phyloP scores from a whole-genome alignment of 106 monocot species.

The Allium sativum region DNA sequence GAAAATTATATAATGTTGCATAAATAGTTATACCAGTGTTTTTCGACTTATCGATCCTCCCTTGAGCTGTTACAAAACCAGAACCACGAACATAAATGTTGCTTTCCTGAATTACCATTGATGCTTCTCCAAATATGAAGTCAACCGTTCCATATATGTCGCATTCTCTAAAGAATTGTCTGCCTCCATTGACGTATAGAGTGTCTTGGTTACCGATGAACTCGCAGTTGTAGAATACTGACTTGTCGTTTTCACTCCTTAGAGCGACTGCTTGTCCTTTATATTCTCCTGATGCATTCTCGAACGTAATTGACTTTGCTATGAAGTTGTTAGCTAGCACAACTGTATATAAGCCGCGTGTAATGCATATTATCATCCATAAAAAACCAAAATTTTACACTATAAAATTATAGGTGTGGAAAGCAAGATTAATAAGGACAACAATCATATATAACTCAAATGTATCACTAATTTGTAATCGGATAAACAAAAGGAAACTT shows the following conservation, averaged over 20 bases:
- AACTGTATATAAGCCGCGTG: background rate
- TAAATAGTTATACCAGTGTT: too few relatives aligned
- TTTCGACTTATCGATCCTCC: background rate
- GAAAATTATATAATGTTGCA: too few relatives aligned
- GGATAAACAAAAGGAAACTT: background rate
- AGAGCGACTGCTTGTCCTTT: constrained; percentile 77
- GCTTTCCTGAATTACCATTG: background rate
- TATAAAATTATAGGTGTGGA: too few relatives aligned
- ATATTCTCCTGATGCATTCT: constrained; percentile 54
- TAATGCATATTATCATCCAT: too few relatives aligned
- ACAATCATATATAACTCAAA: background rate
- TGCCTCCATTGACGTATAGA: background rate
- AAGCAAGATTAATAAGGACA: background rate
- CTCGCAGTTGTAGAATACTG: constrained; percentile 2
- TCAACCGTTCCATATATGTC: constrained; percentile 6
- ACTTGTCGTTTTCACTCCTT: constrained; percentile 3
- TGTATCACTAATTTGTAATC: background rate
- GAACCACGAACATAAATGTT: too few relatives aligned
- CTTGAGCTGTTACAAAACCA: constrained; percentile 4
- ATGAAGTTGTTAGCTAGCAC: constrained; percentile 4
- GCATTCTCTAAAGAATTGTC: constrained; percentile 8
- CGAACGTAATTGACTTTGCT: constrained; percentile 4
- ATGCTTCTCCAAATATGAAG: constrained; percentile 7
- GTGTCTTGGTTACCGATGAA: constrained; percentile 8
- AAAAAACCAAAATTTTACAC: background rate